Percentiles rank a stretch among this genome's conserved stretches.
Evolutionary conservation across 2,329 filamentous ascomycete genomes (phyloP).

Genomic region (Verticillium isaacii): DNA sequence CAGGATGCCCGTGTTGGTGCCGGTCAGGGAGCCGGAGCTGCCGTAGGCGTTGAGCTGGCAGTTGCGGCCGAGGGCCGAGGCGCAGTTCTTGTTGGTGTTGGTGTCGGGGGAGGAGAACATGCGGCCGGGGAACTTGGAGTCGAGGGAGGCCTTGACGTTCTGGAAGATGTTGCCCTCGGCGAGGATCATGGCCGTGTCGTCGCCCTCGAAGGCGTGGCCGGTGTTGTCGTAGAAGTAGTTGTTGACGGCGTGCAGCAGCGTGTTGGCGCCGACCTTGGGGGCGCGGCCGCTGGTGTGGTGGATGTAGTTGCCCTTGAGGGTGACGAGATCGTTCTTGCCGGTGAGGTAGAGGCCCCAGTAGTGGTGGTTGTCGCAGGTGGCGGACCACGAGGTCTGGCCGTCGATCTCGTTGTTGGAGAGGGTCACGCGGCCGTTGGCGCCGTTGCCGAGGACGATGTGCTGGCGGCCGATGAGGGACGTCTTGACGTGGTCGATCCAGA

Average conservation of each 20-base stretch:
- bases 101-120: conserved; percentile 26
- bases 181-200: conserved; percentile 33
- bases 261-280: conserved; percentile 53
- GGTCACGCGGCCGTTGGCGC: conserved; percentile 48
- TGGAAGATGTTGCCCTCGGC: conserved; percentile 56
- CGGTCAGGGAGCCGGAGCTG: conserved; percentile 30
- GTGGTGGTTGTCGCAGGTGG: conserved; percentile 53
- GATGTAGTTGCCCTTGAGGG: conserved; percentile 57
- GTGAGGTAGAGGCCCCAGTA: conserved; percentile 57
- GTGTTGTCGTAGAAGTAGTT: conserved; percentile 54
- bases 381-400: conserved; percentile 47
- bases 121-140: conserved; percentile 24
- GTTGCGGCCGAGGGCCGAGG: conserved; percentile 37
- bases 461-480: conserved; percentile 55
- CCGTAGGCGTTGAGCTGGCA: conserved; percentile 48
- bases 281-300: conserved; percentile 52
- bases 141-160: conserved; percentile 39
- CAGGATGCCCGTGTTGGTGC: conserved; percentile 43
- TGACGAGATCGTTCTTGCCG: conserved; percentile 51
- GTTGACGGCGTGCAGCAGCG: conserved; percentile 55
- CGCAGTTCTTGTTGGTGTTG: conserved; percentile 34
- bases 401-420: conserved; percentile 58
- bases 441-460: conserved; percentile 54
- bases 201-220: conserved; percentile 54
- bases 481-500: conserved; percentile 52